Base-by-base conservation (phyloP, 2,329 filamentous ascomycete species). In the Hypoxylon rubiginosum region DNA sequence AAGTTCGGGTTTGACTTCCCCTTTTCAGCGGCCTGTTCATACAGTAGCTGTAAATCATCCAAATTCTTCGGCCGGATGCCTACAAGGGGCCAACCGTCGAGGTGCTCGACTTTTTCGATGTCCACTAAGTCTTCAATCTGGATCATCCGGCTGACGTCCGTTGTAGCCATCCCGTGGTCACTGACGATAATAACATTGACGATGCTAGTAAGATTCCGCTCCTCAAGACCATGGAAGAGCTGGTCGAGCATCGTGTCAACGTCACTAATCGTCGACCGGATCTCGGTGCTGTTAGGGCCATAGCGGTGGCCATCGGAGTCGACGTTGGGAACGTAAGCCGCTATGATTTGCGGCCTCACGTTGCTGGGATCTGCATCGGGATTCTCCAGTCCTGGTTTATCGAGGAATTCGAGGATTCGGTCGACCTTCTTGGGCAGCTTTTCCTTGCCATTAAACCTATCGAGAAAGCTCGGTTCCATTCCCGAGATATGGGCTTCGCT, bases 101-200 rank as follows among this genome's bases (percentile, higher is more conserved):
- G 91, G 76, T 96, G 93, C 63, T 91, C 91, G 48, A 98, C 90
- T 72, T 93, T 86, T 52, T 81, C 82, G 5, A 91, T 85, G 76
- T 97, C 93, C 50, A 98, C 84, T 3, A 98, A 81, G 74, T 97
- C 93, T 69, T 99, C 96, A 2, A 98, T 84, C 79, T 98, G 96
- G 26, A 98, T 86, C 49, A 98, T 83, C 10, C 96, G 88, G 17
- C 89, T 85, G 0, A 87, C 88, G 64, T 94, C 92, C 0, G 96
- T 98, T 0, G 94, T 97, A 1, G 96, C 96, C 96, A 99, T 99
- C 54, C 96, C 96, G 77, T 99, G 96, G 77, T 99, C 96, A 0
- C 94, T 97, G 2, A 99, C 95, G n/a, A 99, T 86, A 34, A 99
- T 90, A 7, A 99, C 86, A 71, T 99, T 99, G 75, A 98, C 93